Evolutionary conservation across 345 rosid genomes (phyloP), one percentile per base, ranked within the genome.

Genomic region (Draba incana): DNA sequence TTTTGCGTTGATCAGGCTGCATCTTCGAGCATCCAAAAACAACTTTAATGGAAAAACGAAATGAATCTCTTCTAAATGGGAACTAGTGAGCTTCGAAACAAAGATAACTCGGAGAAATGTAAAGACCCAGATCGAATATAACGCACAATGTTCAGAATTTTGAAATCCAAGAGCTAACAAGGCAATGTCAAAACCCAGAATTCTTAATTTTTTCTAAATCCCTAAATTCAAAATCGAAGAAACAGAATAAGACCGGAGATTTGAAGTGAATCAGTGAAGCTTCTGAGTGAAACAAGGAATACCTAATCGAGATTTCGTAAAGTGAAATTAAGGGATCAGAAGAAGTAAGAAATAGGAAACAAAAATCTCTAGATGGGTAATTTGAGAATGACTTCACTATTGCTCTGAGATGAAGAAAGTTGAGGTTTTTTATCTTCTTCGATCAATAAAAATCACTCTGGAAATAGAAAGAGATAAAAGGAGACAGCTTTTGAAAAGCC

Each of bases 1-100:
- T 92, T 80, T 83, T 90, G 63, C 98, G 75, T 57, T 88, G 97
- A 84, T 89, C 97, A 79, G 86, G 78, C 82, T 90, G 96, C 98
- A 92, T 92, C 85, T 86, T 85, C 48, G 73, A 13, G 84, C 82
- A 80, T 84, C 67, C 84, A 82, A 79, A 68, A 6, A 35, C 3
- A 12, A 10, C n/a, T 43, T 20, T 20, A 20, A 20, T 20, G 20
- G 20, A 20, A 20, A 20, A 20, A 20, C 20, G 20, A 20, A 20
- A 28, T 5, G 54, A 65, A 58, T 13, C 25, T 57, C 59, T 52
- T 41, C 0, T 24, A 38, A 53, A 27, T 4, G 14, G 30, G 9
- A 57, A 47, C 28, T 28, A 10, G 64, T 56, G 30, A 64, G 58
- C 60, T 72, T 72, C 4, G 44, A 64, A 57, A 48, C 30, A 28